Evolutionary conservation across 169 alveolate genomes (phyloP), one percentile per base, ranked within the genome.

Genomic region (Plasmodium fragile): DNA sequence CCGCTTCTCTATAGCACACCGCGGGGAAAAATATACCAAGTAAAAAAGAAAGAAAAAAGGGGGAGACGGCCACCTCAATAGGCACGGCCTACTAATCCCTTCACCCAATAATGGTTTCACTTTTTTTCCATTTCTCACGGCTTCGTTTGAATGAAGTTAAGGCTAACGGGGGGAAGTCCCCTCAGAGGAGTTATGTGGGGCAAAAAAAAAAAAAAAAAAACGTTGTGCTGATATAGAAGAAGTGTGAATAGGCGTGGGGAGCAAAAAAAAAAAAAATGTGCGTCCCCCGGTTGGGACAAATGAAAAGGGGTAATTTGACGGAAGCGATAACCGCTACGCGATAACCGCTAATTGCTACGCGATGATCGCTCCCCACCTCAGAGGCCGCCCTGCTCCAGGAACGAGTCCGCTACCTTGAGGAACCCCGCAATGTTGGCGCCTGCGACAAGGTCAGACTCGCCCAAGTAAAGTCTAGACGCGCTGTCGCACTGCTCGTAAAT

Each of bases 341-440:
- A n/a, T 55, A n/a, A 16, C 32, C 72, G 30, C 32, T 55, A 22
- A n/a, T 10, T 7, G 72, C 72, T 43, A 25, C 7, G 16, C 28
- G 6, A 34, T 1, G 41, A 34, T 34, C 1, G 28, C 65, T 11
- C 5, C n/a, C 3, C 5, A 22, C 18, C 7, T 90, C 75, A 96
- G 32, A 92, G 72, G 49, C 83, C 95, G 4, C 98, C 98, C 90
- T 95, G 97, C 6, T 95, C 97, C 25, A 94, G 81, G 95, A 96
- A 92, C 49, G 98, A 96, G 78, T 96, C 97, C 3, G 98, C 98
- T 32, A 97, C 98, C 92, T 96, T 96, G 55, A 95, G 92, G 79
- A 97, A 97, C 13, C 98, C 98, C 6, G 98, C 98, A 32, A 97
- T 96, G 81, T 97, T 97, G 22, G 98, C 98, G 6, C 98, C 98